These are phyloP conservation scores for Microbotryum silenes-acaulis DNA, from an alignment of 1,284 basidiomycete genomes.

Conservation along the genomic window DNA sequence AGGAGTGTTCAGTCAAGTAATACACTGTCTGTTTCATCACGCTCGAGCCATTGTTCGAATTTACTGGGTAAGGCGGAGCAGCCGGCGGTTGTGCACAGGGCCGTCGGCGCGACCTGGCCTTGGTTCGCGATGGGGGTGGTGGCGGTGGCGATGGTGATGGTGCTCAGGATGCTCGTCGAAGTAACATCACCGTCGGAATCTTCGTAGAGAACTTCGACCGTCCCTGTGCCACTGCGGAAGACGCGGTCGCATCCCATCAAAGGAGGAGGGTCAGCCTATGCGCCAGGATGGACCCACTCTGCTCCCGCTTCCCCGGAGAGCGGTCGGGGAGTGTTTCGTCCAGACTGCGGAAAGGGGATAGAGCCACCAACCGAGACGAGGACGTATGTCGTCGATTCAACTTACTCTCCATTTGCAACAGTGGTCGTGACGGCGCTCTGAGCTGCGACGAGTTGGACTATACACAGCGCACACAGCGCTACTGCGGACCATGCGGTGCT, in stretches of 20 bases:
- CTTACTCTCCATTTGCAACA: too few species aligned
- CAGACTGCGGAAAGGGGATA: neutral
- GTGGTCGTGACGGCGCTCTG: too few species aligned
- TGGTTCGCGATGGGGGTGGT: conserved; percentile 1
- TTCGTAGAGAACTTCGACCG: conserved; percentile 14
- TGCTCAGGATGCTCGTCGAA: conserved; percentile 11
- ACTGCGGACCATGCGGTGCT: too few species aligned
- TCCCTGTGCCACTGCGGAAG: conserved; percentile 13
- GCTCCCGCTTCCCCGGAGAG: neutral
- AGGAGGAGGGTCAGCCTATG: neutral
- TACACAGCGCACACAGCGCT: too few species aligned
- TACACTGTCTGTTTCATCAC: neutral
- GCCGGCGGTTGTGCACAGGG: conserved; percentile 17
- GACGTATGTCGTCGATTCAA: too few species aligned
- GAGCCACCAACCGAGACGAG: neutral
- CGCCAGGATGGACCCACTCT: neutral
- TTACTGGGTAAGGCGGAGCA: conserved; percentile 20
- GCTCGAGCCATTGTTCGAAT: neutral
- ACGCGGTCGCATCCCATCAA: too few species aligned
- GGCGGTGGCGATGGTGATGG: conserved; percentile 3
- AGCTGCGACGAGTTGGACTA: too few species aligned
- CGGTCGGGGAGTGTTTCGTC: neutral
- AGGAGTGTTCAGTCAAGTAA: neutral
- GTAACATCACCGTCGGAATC: conserved; percentile 19
- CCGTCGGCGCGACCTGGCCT: neutral